phyloP scores from a whole-genome alignment of 1,284 basidiomycete species.

The Papiliotrema nemorosa region DNA sequence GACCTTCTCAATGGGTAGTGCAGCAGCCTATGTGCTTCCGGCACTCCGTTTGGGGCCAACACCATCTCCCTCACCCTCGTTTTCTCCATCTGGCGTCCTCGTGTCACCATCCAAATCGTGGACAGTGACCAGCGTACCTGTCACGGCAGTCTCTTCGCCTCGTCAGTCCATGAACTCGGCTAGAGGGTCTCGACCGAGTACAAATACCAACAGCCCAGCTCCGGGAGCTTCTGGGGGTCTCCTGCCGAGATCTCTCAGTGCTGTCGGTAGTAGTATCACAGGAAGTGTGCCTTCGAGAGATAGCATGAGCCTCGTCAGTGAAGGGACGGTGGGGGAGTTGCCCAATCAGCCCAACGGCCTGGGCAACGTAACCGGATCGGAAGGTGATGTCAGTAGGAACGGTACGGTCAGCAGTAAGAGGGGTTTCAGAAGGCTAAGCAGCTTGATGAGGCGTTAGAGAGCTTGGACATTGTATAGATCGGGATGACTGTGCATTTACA shows the following conservation, averaged over 20 bases:
- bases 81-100: background rate
- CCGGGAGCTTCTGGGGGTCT: background rate
- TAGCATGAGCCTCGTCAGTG: conserved; percentile 9
- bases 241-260: conserved; percentile 7
- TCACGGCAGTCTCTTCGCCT: conserved; percentile 2
- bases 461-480: too few species aligned
- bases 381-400: conserved; percentile 1
- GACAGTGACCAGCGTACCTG: background rate
- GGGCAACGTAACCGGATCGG: background rate
- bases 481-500: background rate
- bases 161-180: conserved; percentile 3
- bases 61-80: background rate
- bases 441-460: conserved; percentile 26
- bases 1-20: background rate
- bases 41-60: conserved; percentile 19
- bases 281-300: conserved; percentile 4
- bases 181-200: background rate
- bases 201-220: background rate
- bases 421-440: conserved; percentile 34
- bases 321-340: background rate
- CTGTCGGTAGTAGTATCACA: conserved; percentile 9
- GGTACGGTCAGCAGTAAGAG: conserved; percentile 11
- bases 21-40: conserved; percentile 12
- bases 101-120: background rate
- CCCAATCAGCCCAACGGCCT: background rate